Evolutionary conservation across 2,329 filamentous ascomycete species (phyloP), one percentile per base, ranked within the genome.

Genomic region (Lachnellula suecica): DNA sequence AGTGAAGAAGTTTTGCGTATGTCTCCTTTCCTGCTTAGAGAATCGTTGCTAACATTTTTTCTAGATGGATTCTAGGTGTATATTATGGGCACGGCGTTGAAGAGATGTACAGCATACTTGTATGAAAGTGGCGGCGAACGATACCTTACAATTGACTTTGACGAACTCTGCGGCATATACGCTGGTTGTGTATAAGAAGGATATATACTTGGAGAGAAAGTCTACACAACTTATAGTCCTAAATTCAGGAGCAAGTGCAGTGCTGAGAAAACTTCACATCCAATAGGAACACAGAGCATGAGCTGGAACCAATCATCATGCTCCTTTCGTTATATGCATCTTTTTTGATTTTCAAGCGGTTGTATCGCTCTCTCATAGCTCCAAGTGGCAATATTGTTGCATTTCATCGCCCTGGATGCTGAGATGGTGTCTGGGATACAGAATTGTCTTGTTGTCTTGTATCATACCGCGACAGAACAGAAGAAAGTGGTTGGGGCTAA

Each of bases 31-130:
- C 27, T 45, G 35, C 31, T 47, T 40, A 4, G 17, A 10, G 27
- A 9, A 23, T 4, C 11, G 20, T 25, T 10, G 29, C 47, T 47
- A 41, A 55, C 23, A 3, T 6, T 43, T 13, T 13, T 15, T 17
- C 40, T 31, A 37, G 23, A 15, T 40, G 31, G 49, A n/a, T 23
- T 10, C 8, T 34, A 45, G 46, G 19, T 58, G 52, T 56, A 55
- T 27, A 46, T 43, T 51, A 58, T 9, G 47, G 37, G 24, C 44
- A 23, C 20, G 56, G 53, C 51, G 53, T 54, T 51, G 42, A 37
- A 58, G n/a, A 47, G 19, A 3, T 58, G 56, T 58, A 53, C 45
- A 55, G 25, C 27, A 57, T 37, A 52, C 37, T 23, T 56, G 51
- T 54, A 53, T 44, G 35, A 53, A 51, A 25, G 22, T n/a, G 17